These are phyloP conservation scores for Acer saccharum DNA, from an alignment of 345 rosid species.

Conservation along the genomic window DNA sequence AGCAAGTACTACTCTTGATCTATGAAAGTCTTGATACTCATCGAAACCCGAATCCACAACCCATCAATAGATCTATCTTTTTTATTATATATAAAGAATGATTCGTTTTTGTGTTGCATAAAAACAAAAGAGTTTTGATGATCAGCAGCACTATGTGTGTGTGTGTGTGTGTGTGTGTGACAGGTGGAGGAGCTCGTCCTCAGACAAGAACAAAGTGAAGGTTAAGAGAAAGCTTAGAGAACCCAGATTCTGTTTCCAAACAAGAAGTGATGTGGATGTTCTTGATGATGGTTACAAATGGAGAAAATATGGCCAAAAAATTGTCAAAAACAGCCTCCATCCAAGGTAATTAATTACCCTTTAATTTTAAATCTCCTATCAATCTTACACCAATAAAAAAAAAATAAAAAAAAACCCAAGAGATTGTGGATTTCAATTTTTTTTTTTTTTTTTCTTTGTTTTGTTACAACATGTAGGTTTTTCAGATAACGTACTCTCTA, in stretches of 20 bases:
- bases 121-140: background rate
- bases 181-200: slow-evolving; percentile 83
- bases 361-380: background rate
- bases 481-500: background rate
- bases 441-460: background rate
- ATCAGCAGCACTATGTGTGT: background rate
- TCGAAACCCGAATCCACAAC: slow-evolving; percentile 26
- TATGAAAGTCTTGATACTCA: slow-evolving; percentile 35
- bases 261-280: slow-evolving; percentile 93
- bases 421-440: background rate
- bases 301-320: slow-evolving; percentile 99
- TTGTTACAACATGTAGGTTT: background rate
- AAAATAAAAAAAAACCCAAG: no score
- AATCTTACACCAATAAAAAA: no score
- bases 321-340: slow-evolving; percentile 97
- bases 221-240: slow-evolving; percentile 90
- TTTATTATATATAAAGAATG: background rate
- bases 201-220: slow-evolving; percentile 76
- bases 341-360: slow-evolving; percentile 63
- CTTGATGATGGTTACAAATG: slow-evolving; percentile 97
- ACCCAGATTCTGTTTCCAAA: slow-evolving; percentile 98
- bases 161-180: background rate
- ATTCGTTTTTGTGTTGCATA: background rate
- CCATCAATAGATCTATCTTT: slow-evolving; percentile 26
- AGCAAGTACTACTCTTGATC: slow-evolving; percentile 7